These are phyloP conservation scores for Bipolaris cookei DNA, from an alignment of 2,329 filamentous ascomycete species.

Conservation along the genomic window DNA sequence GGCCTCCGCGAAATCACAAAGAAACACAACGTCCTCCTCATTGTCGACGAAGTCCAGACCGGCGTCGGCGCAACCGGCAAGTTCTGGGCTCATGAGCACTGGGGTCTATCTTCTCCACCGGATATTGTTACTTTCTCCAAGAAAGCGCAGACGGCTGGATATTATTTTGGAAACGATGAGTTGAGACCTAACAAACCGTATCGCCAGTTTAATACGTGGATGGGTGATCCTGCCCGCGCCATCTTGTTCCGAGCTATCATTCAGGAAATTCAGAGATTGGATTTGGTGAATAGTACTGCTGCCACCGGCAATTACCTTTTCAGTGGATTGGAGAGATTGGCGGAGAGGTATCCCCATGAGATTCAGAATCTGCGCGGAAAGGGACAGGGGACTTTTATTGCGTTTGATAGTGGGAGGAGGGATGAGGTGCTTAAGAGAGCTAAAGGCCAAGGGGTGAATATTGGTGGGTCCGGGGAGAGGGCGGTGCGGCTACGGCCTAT, in stretches of 20 bases:
- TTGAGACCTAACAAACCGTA: constrained; percentile 91
- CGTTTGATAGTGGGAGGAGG: constrained; percentile 82
- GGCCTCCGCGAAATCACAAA: constrained; percentile 80
- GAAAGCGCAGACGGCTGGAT: constrained; percentile 92
- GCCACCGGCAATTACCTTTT: constrained; percentile 80
- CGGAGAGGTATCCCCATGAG: constrained; percentile 73
- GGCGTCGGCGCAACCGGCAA: constrained; percentile 90
- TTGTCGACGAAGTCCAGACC: constrained; percentile 94
- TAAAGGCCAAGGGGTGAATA: constrained; percentile 83
- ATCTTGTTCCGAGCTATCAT: constrained; percentile 87
- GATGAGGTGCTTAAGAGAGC: constrained; percentile 80
- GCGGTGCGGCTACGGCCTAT: constrained; percentile 86
- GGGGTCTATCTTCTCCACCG: constrained; percentile 77
- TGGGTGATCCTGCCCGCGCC: constrained; percentile 87
- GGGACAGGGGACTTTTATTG: constrained; percentile 89
- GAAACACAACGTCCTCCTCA: constrained; percentile 79
- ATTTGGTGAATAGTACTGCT: constrained; percentile 81
- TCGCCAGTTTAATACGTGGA: constrained; percentile 97
- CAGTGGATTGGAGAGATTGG: constrained; percentile 69
- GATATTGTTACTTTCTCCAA: constrained; percentile 97
- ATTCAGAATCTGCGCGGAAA: constrained; percentile 86
- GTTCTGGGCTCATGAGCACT: constrained; percentile 98
- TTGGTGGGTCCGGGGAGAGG: constrained; percentile 77
- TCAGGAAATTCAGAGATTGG: constrained; percentile 75
- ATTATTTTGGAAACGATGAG: constrained; percentile 83